Conservation (phyloP, 306 rosid species). For the Quercus berberidifolia region DNA sequence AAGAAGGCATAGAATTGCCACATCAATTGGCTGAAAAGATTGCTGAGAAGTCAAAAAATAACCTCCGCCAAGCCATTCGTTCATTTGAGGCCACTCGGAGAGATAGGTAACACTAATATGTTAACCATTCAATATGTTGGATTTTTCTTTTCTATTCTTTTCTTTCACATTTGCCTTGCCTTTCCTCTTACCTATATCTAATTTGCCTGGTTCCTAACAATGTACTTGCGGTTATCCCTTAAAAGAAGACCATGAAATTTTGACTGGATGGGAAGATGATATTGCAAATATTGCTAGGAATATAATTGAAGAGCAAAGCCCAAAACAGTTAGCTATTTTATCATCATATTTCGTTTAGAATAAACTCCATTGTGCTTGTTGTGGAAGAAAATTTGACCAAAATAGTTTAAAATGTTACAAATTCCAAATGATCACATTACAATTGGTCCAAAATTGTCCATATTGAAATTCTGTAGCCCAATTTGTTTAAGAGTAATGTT, state of each 20-base stretch:
- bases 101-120: constrained; percentile 32
- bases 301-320: constrained; percentile 68
- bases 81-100: constrained; percentile 77
- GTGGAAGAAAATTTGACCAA: too few species aligned
- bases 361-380: neutral
- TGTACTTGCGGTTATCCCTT: constrained; percentile 49
- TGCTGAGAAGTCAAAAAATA: constrained; percentile 52
- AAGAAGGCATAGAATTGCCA: constrained; percentile 54
- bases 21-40: constrained; percentile 37
- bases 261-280: constrained; percentile 86
- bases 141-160: neutral
- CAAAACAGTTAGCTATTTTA: constrained; percentile 58
- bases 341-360: neutral
- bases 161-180: neutral
- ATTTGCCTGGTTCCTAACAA: neutral
- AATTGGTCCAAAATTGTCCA: too few species aligned
- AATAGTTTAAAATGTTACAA: too few species aligned
- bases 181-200: too few species aligned
- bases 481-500: neutral
- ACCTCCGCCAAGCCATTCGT: constrained; percentile 76
- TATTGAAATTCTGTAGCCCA: neutral
- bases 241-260: constrained; percentile 44
- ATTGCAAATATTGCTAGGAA: constrained; percentile 61
- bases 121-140: neutral
- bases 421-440: too few species aligned